phyloP scores from a whole-genome alignment of 257 asterid genomes.

The Solanum appendiculatum region DNA sequence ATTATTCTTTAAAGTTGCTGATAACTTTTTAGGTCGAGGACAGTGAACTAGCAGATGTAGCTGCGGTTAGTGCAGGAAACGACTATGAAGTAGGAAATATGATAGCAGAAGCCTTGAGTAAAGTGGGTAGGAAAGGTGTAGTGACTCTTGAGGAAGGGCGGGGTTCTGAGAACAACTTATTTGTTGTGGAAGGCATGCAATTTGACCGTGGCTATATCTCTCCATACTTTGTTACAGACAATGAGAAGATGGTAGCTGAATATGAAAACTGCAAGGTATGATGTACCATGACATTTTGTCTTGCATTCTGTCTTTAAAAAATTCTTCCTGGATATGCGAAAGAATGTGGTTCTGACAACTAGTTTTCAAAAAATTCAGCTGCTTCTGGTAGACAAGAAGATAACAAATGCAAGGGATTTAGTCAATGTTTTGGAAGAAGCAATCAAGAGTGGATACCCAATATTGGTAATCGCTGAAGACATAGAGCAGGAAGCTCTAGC shows the following conservation, averaged over 20 bases:
- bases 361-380: slow-evolving; percentile 20
- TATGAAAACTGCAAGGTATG: slow-evolving; percentile 95
- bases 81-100: slow-evolving; percentile 83
- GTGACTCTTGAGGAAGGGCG: slow-evolving; percentile 97
- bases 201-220: slow-evolving; percentile 94
- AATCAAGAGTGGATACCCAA: slow-evolving; percentile 71
- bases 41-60: slow-evolving; percentile 94
- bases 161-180: slow-evolving; percentile 76
- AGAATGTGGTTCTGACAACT: background rate
- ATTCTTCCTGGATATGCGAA: background rate
- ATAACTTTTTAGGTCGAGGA: slow-evolving; percentile 59
- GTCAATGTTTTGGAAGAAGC: slow-evolving; percentile 79
- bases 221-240: slow-evolving; percentile 89
- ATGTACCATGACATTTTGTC: background rate
- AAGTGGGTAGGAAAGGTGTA: slow-evolving; percentile 96
- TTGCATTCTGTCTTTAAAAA: background rate
- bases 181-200: slow-evolving; percentile 98
- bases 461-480: slow-evolving; percentile 87
- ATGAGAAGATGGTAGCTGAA: slow-evolving; percentile 90
- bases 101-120: slow-evolving; percentile 96
- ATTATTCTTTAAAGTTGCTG: background rate
- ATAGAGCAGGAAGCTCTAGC: slow-evolving; percentile 98
- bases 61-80: slow-evolving; percentile 99
- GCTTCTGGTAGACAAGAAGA: slow-evolving; percentile 88
- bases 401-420: slow-evolving; percentile 90